phyloP scores from a whole-genome alignment of 371 early-diverging fungal species.

The Rhizopus stolonifer region DNA sequence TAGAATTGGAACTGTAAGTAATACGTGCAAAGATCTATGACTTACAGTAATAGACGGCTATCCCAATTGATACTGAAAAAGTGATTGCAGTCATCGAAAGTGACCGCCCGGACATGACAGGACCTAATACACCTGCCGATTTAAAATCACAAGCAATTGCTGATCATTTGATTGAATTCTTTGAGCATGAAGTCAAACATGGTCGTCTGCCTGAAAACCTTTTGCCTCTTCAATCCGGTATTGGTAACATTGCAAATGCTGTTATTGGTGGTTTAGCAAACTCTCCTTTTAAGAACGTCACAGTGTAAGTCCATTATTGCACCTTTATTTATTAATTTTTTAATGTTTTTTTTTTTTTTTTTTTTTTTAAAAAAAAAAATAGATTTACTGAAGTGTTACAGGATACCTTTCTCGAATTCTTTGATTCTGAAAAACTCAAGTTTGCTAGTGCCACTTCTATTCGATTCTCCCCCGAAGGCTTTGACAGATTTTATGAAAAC shows the following conservation, averaged over 20 bases:
- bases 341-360: background rate
- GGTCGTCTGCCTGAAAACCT: slow-evolving; percentile 50
- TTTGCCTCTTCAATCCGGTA: slow-evolving; percentile 54
- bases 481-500: slow-evolving; percentile 50
- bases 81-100: slow-evolving; percentile 51
- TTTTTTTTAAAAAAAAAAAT: background rate
- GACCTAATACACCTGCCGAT: slow-evolving; percentile 46
- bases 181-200: slow-evolving; percentile 51
- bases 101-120: slow-evolving; percentile 48
- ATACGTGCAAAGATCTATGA: background rate
- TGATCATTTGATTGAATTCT: slow-evolving; percentile 50
- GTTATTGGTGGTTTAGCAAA: slow-evolving; percentile 55
- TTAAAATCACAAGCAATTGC: slow-evolving; percentile 47
- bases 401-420: slow-evolving; percentile 57
- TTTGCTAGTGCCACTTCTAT: slow-evolving; percentile 59
- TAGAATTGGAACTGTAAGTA: slow-evolving; percentile 49
- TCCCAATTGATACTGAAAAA: slow-evolving; percentile 52
- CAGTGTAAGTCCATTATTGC: slow-evolving; percentile 54
- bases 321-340: too few relatives aligned
- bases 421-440: slow-evolving; percentile 51
- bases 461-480: slow-evolving; percentile 55
- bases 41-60: slow-evolving; percentile 35
- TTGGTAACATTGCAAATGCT: slow-evolving; percentile 60
- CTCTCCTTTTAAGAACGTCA: slow-evolving; percentile 48
- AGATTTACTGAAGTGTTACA: slow-evolving; percentile 53